A percentile compares a stretch with the other conserved stretches of the same genome.
Conservation (phyloP, 2,329 filamentous ascomycete species). For the Botrytis elliptica region DNA sequence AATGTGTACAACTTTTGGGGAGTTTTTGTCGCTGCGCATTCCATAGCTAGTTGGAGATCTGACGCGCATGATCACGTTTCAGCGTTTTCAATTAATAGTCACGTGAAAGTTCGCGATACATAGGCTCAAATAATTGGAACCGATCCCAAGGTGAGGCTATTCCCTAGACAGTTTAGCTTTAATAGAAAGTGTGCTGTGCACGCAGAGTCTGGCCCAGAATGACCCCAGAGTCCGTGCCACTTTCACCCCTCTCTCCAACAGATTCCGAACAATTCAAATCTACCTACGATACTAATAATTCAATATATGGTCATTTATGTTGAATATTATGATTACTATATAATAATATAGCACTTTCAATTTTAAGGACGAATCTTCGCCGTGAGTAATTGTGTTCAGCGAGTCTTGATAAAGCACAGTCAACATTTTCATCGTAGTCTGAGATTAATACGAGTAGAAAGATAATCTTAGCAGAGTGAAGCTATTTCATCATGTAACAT, state of each 20-base stretch:
- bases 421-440: background rate
- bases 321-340: no score
- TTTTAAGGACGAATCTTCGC: background rate
- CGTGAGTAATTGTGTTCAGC: background rate
- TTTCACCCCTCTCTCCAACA: background rate
- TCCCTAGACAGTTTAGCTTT: no score
- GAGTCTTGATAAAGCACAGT: background rate
- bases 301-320: background rate
- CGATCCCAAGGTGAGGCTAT: no score
- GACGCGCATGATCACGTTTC: constrained; percentile 14
- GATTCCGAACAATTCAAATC: background rate
- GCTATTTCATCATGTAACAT: background rate
- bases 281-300: background rate
- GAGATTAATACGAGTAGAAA: background rate
- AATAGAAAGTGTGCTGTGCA: no score
- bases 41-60: background rate
- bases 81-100: background rate
- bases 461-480: background rate
- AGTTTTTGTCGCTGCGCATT: background rate
- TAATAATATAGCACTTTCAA: background rate
- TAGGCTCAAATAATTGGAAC: no score
- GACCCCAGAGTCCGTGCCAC: background rate
- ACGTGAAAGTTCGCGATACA: background rate
- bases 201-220: no score
- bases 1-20: background rate